A percentile compares a stretch with the other conserved stretches of the same genome.
These are phyloP conservation scores for Boletellus dicymbophilus DNA, from an alignment of 1,284 basidiomycete genomes.

Conservation along the genomic window DNA sequence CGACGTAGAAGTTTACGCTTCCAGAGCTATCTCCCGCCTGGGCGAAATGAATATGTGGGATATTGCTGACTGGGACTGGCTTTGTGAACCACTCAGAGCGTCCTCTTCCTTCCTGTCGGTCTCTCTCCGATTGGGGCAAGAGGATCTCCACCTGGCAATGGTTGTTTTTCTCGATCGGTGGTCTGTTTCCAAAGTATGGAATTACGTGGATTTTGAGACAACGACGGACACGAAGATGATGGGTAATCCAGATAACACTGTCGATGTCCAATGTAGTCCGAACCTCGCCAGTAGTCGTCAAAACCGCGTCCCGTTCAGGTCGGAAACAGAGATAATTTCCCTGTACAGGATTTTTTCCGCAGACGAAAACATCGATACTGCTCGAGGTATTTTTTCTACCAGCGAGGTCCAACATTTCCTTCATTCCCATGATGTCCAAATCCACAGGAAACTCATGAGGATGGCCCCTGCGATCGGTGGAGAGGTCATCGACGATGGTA, in stretches of 20 bases:
- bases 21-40: conserved; percentile 3
- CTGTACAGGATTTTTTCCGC: conserved; percentile 1
- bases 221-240: not conserved
- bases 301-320: not conserved
- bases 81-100: conserved; percentile 10
- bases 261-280: conserved; percentile 9
- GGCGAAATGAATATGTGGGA: conserved; percentile 5
- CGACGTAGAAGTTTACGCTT: conserved; percentile 9
- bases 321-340: conserved; percentile 7
- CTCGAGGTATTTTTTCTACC: not conserved
- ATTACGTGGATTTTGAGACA: conserved; percentile 5
- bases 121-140: not conserved
- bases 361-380: conserved; percentile 1
- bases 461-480: not conserved
- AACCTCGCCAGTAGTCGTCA: not conserved
- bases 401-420: not conserved
- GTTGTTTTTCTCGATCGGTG: conserved; percentile 9
- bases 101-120: not conserved
- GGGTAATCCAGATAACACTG: conserved; percentile 10
- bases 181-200: conserved; percentile 8
- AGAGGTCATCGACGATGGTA: not conserved
- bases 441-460: conserved; percentile 3
- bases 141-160: conserved; percentile 10
- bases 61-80: conserved; percentile 1
- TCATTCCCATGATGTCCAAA: conserved; percentile 5